Evolutionary conservation across 257 asterid genomes (phyloP), one percentile per base, ranked within the genome.

Genomic region (Przewalskia tangutica): DNA sequence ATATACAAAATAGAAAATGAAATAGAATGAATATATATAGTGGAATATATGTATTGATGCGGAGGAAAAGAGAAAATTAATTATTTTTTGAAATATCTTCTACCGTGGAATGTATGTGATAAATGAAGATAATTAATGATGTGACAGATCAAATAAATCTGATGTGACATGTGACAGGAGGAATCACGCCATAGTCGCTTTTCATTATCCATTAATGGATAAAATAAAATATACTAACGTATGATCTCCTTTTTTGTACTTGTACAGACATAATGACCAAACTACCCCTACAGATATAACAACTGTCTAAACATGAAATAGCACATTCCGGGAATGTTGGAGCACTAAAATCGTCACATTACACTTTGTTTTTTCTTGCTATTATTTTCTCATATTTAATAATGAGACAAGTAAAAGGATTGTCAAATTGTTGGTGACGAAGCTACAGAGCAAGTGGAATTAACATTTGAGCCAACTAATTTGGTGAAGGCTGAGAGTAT

Each of bases 401-500:
- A 73, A 20, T 75, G n/a, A 67, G 11, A 17, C 10, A 5, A 5
- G 16, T 12, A 6, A 18, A n/a, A 20, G 12, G 78, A 18, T 27
- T 16, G n/a, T 67, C 27, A 38, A 38, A 38, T 67, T 68, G 7
- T 8, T 27, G 32, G 32, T 27, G 18, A 60, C 14, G 14, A 20
- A 51, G 53, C 59, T 27, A 1, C 20, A 67, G 63, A 82, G 50
- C 53, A 9, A 4, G n/a, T 7, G 77, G 32, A 27, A 27, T 27
- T 27, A 27, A 27, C 32, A 27, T 27, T 84, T 85, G 86, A 85
- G 81, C 84, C 79, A 56, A 80, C 78, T 53, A 42, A 82, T 71
- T 27, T 64, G 13, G 34, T 34, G 34, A 27, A 27, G 73, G 42
- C 13, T 13, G 5, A 11, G 0, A 11, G 4, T 58, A 11, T 58